phyloP scores from a whole-genome alignment of 208 protist genomes.

The Trypanosoma cruzi region DNA sequence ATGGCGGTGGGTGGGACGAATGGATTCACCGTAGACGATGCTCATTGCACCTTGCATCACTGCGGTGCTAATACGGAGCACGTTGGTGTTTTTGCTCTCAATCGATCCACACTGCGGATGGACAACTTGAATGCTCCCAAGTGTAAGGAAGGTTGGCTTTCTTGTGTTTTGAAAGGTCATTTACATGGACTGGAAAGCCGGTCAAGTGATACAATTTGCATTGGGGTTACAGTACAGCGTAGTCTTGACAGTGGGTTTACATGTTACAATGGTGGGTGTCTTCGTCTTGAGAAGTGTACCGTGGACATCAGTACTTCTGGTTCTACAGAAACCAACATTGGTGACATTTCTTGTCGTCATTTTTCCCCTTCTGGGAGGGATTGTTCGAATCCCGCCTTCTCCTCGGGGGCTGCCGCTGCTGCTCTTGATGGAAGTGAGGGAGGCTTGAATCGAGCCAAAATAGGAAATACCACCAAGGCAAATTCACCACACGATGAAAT shows the following conservation, averaged over 20 bases:
- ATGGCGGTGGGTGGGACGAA: slow-evolving; percentile 58
- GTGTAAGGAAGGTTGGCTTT: slow-evolving; percentile 42
- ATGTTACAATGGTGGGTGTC: slow-evolving; percentile 45
- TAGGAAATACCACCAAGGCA: not conserved
- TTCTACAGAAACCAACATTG: not conserved
- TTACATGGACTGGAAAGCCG: slow-evolving; percentile 67
- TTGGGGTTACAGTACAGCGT: slow-evolving; percentile 46
- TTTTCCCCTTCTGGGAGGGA: not conserved
- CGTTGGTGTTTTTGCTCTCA: slow-evolving; percentile 64
- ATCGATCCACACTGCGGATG: slow-evolving; percentile 46
- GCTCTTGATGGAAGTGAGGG: not conserved
- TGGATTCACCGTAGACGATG: slow-evolving; percentile 70
- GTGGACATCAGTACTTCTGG: slow-evolving; percentile 41
- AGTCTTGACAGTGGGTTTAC: slow-evolving; percentile 68
- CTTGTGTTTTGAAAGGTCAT: slow-evolving; percentile 45
- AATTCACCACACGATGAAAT: not conserved
- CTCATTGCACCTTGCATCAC: slow-evolving; percentile 37
- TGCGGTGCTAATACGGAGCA: slow-evolving; percentile 65
- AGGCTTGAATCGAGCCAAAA: not conserved
- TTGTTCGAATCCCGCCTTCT: slow-evolving; percentile 20
- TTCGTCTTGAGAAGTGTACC: slow-evolving; percentile 40
- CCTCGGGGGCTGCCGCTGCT: not conserved
- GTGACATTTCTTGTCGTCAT: not conserved
- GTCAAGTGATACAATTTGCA: slow-evolving; percentile 42
- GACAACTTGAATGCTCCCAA: slow-evolving; percentile 39